Evolutionary conservation across 192 early-diverging fungal species (phyloP), one percentile per base, ranked within the genome.

Genomic region (Coemansia interrupta): DNA sequence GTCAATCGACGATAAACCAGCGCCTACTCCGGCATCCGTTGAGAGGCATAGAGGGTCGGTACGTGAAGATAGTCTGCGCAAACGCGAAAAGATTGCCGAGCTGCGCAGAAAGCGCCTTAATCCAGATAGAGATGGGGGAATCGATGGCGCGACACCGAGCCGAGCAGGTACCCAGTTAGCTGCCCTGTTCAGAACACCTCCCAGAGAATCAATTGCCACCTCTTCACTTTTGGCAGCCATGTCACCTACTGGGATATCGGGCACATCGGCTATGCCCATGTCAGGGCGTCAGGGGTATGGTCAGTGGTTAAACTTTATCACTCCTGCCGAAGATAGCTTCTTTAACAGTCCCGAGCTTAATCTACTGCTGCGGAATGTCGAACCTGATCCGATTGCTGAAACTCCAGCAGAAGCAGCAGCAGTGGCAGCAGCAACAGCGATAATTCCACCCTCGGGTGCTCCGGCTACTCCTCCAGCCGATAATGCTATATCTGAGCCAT

Each of bases 51-150:
- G 19, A 22, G 58, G 19, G 13, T 61, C 74, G 3, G 28, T 72
- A 3, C 64, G 64, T 7, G 58, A 61, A 11, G 62, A 63, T 5
- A 72, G 64, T 0, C 13, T 64, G 58, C 74, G 69, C 36, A 71
- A 68, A 28, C 68, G 68, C 5, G 65, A 78, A 32, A 63, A 63
- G 19, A 61, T 78, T 28, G 69, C 69, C 0, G 74, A 78, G 50
- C 60, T 78, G 28, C 64, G 74, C 12, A 47, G 55, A 3, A 53
- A 56, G 15, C 60, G 74, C 8, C 51, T 28, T 2, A 36, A 36
- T 36, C 32, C 32, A 15, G 47, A 19, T 1, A 8, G 23, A 11
- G 47, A 49, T 4, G 47, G 15, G 9, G 47, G 24, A 12, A 14
- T 49, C 3, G 47, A 28, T 2, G 29, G 1, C 24, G n/a, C 47